Base-by-base conservation (phyloP, 2,329 filamentous ascomycete species). In the Fusarium verticillioides region DNA sequence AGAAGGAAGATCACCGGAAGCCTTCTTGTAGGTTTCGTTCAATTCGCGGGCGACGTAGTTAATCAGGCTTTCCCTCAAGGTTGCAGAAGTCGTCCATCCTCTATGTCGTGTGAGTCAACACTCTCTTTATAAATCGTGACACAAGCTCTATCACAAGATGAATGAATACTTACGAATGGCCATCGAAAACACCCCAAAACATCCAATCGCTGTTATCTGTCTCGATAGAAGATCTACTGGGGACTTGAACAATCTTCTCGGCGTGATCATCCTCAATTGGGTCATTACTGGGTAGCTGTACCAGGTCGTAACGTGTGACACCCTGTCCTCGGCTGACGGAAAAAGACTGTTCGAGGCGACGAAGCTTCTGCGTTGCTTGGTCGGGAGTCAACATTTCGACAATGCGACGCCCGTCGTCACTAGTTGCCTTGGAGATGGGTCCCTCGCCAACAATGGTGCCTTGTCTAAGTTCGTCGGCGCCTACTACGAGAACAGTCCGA, bases 141-240 rank as follows among this genome's bases (percentile, higher is more conserved):
- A 28, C 39, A 60, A 53, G 32, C 19, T 46, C 32, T 30, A 58
- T 60, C 28, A 34, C 28, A 46, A 30, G 23, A 66, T 39, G 26
- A 49, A 16, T 37, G 23, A 47, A 16, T 37, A 88, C 89, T 83
- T 85, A 96, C 94, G 94, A 94, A 83, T 99, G 96, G 1, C 96
- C 96, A 80, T 99, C 96, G 82, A 98, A 99, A 23, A 99, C 95
- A 65, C 95, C 96, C 96, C 97, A 99, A 82, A 99, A 99, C 95
- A 98, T 98, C 96, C 96, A 99, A 83, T 99, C 97, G 70, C 89
- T 94, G 66, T 87, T 90, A 23, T 88, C 86, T 42, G 87, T 81
- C 39, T 80, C 77, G 28, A 79, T 77, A 30, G 78, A 78, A 83
- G 80, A 88, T 83, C 77, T 88, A 60, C 88, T 87, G 9, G 94